Evolutionary conservation across 225 moss, liverwort and hornwort genomes (phyloP), one percentile per base, ranked within the genome.

Genomic region (Sphagnum tenellum): DNA sequence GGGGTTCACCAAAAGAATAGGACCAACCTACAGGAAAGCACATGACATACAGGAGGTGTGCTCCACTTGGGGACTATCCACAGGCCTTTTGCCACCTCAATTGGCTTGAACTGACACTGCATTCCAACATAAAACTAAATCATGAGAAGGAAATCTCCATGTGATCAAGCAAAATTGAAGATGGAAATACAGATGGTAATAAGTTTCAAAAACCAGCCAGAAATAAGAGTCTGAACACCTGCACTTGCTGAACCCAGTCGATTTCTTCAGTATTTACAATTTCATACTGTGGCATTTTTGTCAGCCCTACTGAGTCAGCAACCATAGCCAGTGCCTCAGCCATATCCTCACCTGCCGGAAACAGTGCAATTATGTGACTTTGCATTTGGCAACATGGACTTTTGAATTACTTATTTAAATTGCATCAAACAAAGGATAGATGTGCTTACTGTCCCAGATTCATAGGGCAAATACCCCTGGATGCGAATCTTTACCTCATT

Each of bases 11-110:
- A 64, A 10, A 74, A 67, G 72, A 76, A 82, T 76, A 67, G 46
- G 55, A 67, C 71, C 72, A 62, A 79, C 79, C 82, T 78, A 82
- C 76, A 82, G 70, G 66, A 58, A 53, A 66, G 58, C 74, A 51
- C 61, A 29, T 29, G 29, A 89, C 89, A 77, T 77, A 95, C 95
- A 77, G 88, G 95, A 59, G 92, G 81, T 58, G 72, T 71, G 68
- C 88, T 89, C 95, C 95, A 92, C 70, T 88, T 89, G 14, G 95
- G 92, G 14, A 92, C 81, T 64, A 95, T 95, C 92, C 89, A 95
- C 52, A 95, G 81, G 57, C 86, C 95, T 64, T 73, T 74, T 10
- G 89, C 88, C 51, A 95, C 88, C 73, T 95, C 89, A 66, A 89
- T 80, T 12, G 95, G 95, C 73, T 88, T 84, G 73, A 95, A 95